phyloP scores from a whole-genome alignment of 805 yeast species.

The Cyberlindnera lachancei region DNA sequence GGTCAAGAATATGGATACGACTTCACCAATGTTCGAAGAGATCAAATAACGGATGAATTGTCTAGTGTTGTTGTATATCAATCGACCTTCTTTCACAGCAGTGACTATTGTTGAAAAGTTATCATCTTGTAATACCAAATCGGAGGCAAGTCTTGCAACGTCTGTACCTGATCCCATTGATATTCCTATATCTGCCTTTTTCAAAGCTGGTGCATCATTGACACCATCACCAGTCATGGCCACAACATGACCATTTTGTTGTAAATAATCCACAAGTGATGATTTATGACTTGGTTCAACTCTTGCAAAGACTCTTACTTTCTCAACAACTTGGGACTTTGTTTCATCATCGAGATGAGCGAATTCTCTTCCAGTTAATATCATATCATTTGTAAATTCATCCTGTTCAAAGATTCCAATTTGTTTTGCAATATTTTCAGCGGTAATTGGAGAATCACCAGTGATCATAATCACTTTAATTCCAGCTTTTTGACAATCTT shows the following conservation, averaged over 20 bases:
- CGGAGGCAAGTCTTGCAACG: slow-evolving; percentile 53
- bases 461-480: slow-evolving; percentile 38
- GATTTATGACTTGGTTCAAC: slow-evolving; percentile 52
- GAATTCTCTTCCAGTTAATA: slow-evolving; percentile 35
- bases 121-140: slow-evolving; percentile 46
- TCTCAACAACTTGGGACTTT: slow-evolving; percentile 36
- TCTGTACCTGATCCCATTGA: slow-evolving; percentile 61
- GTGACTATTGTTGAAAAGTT: slow-evolving; percentile 50
- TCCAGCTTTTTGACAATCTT: slow-evolving; percentile 33
- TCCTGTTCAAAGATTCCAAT: slow-evolving; percentile 29
- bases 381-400: slow-evolving; percentile 21
- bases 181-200: slow-evolving; percentile 55
- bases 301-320: slow-evolving; percentile 41
- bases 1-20: slow-evolving; percentile 47
- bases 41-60: slow-evolving; percentile 37
- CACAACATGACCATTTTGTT: slow-evolving; percentile 40
- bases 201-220: slow-evolving; percentile 57
- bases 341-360: slow-evolving; percentile 26
- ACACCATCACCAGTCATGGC: slow-evolving; percentile 66
- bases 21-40: slow-evolving; percentile 50
- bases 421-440: slow-evolving; percentile 40
- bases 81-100: slow-evolving; percentile 50
- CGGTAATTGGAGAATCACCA: slow-evolving; percentile 51
- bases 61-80: slow-evolving; percentile 35
- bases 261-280: slow-evolving; percentile 41